Conservation (phyloP, 2,329 filamentous ascomycete species). For the Cytospora paraplurivora region DNA sequence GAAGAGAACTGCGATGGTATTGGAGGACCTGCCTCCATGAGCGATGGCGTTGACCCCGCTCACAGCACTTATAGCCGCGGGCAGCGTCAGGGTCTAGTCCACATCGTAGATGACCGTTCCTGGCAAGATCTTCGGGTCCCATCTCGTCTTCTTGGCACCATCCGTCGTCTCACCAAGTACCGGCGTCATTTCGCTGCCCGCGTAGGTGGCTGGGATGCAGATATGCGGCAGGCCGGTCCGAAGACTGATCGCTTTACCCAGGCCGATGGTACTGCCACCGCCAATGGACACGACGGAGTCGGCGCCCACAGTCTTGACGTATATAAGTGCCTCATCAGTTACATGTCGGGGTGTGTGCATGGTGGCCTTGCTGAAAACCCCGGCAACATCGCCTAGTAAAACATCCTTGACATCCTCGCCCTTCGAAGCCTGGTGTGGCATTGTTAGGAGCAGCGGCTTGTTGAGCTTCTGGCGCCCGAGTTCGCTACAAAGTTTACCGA, state of each 20-base stretch:
- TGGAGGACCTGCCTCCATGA: constrained; percentile 50
- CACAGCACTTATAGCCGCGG: constrained; percentile 52
- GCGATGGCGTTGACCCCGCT: constrained; percentile 69
- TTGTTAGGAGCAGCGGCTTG: constrained; percentile 55
- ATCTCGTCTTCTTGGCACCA: constrained; percentile 59
- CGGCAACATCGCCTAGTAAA: constrained; percentile 35
- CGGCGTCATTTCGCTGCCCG: constrained; percentile 65
- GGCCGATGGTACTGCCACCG: constrained; percentile 62
- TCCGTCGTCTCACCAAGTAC: constrained; percentile 64
- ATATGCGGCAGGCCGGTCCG: constrained; percentile 57
- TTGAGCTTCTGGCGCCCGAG: constrained; percentile 46
- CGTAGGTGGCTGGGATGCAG: constrained; percentile 63
- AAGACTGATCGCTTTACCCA: constrained; percentile 61
- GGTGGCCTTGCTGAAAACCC: constrained; percentile 43
- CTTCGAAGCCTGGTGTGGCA: constrained; percentile 51
- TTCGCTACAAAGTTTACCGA: constrained; percentile 48
- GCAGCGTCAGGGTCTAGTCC: constrained; percentile 61
- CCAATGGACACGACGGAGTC: constrained; percentile 63
- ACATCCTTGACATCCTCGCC: constrained; percentile 47
- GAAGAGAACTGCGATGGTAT: constrained; percentile 6
- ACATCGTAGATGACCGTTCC: constrained; percentile 66
- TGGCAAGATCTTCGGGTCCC: constrained; percentile 61
- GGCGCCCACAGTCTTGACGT: constrained; percentile 46
- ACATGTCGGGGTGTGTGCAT: constrained; percentile 65
- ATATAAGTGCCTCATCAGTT: constrained; percentile 57